phyloP scores from a whole-genome alignment of 177 flowering plant species.

The Vitis hybrid region DNA sequence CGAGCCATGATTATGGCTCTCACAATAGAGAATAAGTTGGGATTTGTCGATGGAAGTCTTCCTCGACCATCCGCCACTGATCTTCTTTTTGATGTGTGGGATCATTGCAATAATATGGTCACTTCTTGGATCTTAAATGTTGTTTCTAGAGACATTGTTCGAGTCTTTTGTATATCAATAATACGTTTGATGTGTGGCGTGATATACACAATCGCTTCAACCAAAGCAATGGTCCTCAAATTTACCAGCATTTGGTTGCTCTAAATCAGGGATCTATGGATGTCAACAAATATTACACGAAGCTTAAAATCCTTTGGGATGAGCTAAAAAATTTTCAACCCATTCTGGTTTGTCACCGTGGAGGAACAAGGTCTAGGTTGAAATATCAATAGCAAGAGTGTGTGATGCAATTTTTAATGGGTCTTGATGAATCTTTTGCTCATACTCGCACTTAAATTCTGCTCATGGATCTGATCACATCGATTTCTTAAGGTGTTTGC shows the following conservation, averaged over 20 bases:
- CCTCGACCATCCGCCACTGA: background rate
- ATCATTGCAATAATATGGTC: background rate
- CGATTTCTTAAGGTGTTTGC: too few relatives aligned
- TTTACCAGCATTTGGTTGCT: background rate
- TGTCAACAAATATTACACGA: background rate
- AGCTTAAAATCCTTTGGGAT: background rate
- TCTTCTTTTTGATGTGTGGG: background rate
- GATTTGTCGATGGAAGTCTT: background rate
- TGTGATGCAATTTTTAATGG: background rate
- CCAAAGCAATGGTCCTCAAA: background rate
- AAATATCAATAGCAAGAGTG: background rate
- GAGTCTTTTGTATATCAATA: too few relatives aligned
- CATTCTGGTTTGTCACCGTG: background rate
- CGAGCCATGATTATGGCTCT: background rate
- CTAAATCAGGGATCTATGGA: too few relatives aligned
- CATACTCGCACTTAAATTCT: too few relatives aligned
- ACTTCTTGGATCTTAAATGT: background rate
- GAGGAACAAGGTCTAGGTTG: too few relatives aligned
- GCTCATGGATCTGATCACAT: too few relatives aligned
- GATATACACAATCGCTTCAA: background rate
- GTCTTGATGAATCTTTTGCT: background rate
- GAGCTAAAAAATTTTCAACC: background rate
- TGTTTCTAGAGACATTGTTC: background rate
- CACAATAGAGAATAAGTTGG: background rate
- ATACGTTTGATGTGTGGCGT: background rate